Conservation (phyloP, 2,329 filamentous ascomycete species). For the Capronia epimyces region DNA sequence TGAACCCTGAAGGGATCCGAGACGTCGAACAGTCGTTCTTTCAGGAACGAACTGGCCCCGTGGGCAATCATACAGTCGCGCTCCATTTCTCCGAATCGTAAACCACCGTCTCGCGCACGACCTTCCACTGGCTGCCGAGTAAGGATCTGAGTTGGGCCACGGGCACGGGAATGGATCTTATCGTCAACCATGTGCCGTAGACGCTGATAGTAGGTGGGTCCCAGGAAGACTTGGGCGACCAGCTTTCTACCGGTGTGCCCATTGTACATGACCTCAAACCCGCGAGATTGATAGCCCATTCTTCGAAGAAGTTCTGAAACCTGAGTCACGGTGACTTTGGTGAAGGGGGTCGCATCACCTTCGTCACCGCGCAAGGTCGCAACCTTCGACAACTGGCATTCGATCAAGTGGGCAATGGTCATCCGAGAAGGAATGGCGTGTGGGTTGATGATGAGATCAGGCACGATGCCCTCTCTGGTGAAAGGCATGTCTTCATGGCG, state of each 20-base stretch:
- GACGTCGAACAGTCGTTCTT: slow-evolving; percentile 94
- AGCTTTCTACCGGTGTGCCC: slow-evolving; percentile 94
- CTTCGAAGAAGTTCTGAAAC: slow-evolving; percentile 80
- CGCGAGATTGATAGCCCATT: slow-evolving; percentile 92
- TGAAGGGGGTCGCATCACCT: slow-evolving; percentile 96
- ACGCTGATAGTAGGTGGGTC: slow-evolving; percentile 97
- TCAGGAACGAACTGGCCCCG: slow-evolving; percentile 91
- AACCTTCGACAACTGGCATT: slow-evolving; percentile 95
- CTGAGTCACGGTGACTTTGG: slow-evolving; percentile 91
- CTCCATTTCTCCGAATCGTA: slow-evolving; percentile 99
- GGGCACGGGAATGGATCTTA: slow-evolving; percentile 98
- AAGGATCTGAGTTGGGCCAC: slow-evolving; percentile 93
- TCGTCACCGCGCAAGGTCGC: slow-evolving; percentile 89
- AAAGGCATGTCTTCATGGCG: slow-evolving; percentile 99
- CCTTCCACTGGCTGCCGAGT: slow-evolving; percentile 96
- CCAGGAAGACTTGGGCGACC: slow-evolving; percentile 90
- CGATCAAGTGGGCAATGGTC: slow-evolving; percentile 99
- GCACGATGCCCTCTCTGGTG: slow-evolving; percentile 80
- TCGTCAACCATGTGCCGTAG: slow-evolving; percentile 99
- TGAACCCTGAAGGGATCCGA: slow-evolving; percentile 97
- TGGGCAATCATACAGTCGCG: slow-evolving; percentile 99
- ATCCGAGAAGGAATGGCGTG: slow-evolving; percentile 99
- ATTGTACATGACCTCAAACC: slow-evolving; percentile 98
- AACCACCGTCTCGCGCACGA: slow-evolving; percentile 93
- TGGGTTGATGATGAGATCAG: slow-evolving; percentile 97